phyloP scores from a whole-genome alignment of 1,284 basidiomycete genomes.

The Pyrrhoderma noxium region DNA sequence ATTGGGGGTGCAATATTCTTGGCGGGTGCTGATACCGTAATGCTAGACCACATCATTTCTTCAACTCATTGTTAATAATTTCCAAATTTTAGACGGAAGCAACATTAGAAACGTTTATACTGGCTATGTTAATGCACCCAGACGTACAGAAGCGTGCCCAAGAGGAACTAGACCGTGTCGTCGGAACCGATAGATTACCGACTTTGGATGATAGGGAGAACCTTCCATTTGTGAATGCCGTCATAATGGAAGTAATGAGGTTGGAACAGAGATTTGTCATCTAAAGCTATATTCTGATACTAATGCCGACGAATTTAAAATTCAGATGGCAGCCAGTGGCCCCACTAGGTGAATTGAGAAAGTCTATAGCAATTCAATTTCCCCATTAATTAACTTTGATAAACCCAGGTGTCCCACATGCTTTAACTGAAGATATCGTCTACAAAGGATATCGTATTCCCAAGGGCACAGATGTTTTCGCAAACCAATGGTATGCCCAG shows the following conservation, averaged over 20 bases:
- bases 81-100: constrained; percentile 37
- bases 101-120: constrained; percentile 43
- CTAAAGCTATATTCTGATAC: constrained; percentile 52
- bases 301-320: constrained; percentile 52
- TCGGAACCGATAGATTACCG: constrained; percentile 23
- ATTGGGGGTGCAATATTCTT: too few relatives aligned
- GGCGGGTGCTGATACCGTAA: constrained; percentile 14
- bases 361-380: not conserved
- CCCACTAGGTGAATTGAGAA: constrained; percentile 26
- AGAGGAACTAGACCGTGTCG: constrained; percentile 25
- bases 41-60: too few relatives aligned
- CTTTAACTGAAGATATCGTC: constrained; percentile 16
- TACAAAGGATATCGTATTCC: constrained; percentile 19
- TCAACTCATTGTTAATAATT: not conserved
- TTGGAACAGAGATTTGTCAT: constrained; percentile 48
- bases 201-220: constrained; percentile 21
- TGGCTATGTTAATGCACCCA: constrained; percentile 41
- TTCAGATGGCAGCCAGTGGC: constrained; percentile 53
- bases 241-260: constrained; percentile 31
- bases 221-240: constrained; percentile 20
- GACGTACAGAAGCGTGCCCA: constrained; percentile 25
- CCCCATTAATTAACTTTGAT: not conserved
- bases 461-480: constrained; percentile 17
- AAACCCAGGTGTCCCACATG: constrained; percentile 18
- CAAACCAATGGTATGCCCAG: constrained; percentile 16